Base-by-base conservation (phyloP, 2,329 filamentous ascomycete species). In the Penicillium freii region DNA sequence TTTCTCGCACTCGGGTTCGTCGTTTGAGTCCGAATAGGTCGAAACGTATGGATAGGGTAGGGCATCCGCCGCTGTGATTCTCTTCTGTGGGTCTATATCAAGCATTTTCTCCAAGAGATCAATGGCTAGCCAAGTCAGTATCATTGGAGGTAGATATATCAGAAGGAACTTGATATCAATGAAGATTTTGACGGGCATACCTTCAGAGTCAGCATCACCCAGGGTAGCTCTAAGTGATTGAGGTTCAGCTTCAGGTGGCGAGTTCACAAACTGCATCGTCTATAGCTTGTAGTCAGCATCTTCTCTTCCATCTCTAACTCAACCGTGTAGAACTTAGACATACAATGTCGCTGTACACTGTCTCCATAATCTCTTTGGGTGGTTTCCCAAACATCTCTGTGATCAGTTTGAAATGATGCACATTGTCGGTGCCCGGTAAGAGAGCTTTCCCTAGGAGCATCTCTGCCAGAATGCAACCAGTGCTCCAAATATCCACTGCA, bases 341-440 rank as follows among this genome's bases (percentile, higher is more conserved):
- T 47, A 57, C 90, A 75, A 97, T 97, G 78, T 97, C 92, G 73
- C 92, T 97, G 67, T 92, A 95, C 74, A 97, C 97, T 38, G 91
- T 95, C 79, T 95, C 89, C 75, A 97, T 97, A 67, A 97, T 93
- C 82, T 97, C 94, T 74, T 97, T 92, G 33, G 93, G 93, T 13
- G 93, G 93, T 25, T 93, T 97, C 42, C 93, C 93, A 42, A 97
- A 84, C 31, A 97, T 84, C 75, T 97, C 93, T 19, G 94, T 97
- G 74, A 97, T 97, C 80, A 97, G 97, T 66, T 92, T 96, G 77
- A 97, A 97, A 75, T 97, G 93, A 79, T 97, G 96, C 76, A 97
- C 93, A 73, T 97, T 94, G 72, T 97, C 94, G 80, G 97, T 97
- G 73, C 94, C 94, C 0, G 94, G 94, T 82, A 97, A 97, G 33